Conservation (phyloP, 768 basidiomycete genomes). For the Agrocybe praecox region DNA sequence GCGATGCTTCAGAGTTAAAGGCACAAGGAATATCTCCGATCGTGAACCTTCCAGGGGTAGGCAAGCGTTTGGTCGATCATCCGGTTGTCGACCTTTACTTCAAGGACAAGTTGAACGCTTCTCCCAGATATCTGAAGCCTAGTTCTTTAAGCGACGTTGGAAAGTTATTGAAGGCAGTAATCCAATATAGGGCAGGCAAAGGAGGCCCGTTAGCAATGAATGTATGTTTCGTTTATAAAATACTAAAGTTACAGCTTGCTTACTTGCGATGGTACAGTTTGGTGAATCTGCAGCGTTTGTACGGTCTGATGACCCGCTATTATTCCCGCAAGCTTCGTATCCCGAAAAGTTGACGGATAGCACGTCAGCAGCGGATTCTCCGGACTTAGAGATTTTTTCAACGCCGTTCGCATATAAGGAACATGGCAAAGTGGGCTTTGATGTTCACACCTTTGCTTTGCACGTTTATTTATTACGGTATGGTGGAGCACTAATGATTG, state of each 20-base stretch:
- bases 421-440: conserved; percentile 34
- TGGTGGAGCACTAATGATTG: neutral
- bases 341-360: conserved; percentile 34
- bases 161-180: conserved; percentile 32
- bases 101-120: conserved; percentile 50
- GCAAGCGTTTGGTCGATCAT: conserved; percentile 74
- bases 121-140: conserved; percentile 41
- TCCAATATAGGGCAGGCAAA: conserved; percentile 43
- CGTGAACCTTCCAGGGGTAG: conserved; percentile 72
- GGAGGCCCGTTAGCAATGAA: conserved; percentile 57
- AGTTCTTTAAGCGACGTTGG: conserved; percentile 19
- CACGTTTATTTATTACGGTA: conserved; percentile 39
- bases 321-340: conserved; percentile 41
- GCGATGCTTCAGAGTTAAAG: conserved; percentile 59
- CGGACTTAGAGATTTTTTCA: conserved; percentile 44
- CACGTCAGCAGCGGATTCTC: conserved; percentile 40
- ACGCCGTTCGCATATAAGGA: conserved; percentile 43
- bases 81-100: conserved; percentile 51
- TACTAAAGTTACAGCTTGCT: neutral
- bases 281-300: conserved; percentile 57
- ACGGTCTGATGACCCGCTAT: conserved; percentile 45
- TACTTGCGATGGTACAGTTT: conserved; percentile 23
- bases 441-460: conserved; percentile 37
- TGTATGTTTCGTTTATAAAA: conserved; percentile 31
- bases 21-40: conserved; percentile 54